Base-by-base conservation (phyloP, 257 asterid species). In the Verbascum thapsus region DNA sequence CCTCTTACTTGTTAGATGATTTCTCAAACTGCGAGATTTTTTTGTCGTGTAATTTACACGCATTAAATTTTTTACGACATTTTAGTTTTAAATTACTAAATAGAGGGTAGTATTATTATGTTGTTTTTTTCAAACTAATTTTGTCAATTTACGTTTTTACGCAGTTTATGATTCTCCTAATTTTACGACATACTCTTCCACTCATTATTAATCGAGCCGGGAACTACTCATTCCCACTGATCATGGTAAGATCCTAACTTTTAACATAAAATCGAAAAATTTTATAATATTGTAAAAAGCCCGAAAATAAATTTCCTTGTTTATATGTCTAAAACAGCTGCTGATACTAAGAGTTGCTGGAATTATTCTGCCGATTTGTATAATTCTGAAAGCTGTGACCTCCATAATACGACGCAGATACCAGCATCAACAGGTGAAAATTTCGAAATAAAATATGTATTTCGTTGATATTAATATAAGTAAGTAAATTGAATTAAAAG, bases 131-230 rank as follows among this genome's bases (percentile, higher is more conserved):
- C 16, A 1, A 23, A 42, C 23, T 61, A 6, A 54, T 16, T 30
- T 16, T 12, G 4, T 34, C 11, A 2, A 48, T 54, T 61, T 39
- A 17, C 10, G 53, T 43, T 8, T 22, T n/a, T n/a, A 15, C 73
- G 76, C 90, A 94, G 99, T 83, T 87, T 67, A 85, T 90, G 97
- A 47, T 87, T 75, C 94, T 94, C 68, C 78, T 94, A 22, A 81
- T 90, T 10, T 68, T 87, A 67, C 80, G 95, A 71, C 99, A 94
- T 56, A 84, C 92, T 45, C 92, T 94, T 53, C 99, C 97, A 0
- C 42, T 84, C 70, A 72, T 90, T 22, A 85, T 80, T 22, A 81
- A 70, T 70, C 91, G 80, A 76, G 84, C 83, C 3, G 90, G 81
- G 77, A 77, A 76, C 53, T 81, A 82, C 67, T 77, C 99, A 10